A percentile compares a stretch with the other conserved stretches of the same genome.
Conservation (phyloP, 2,329 filamentous ascomycete genomes). For the Thermothelomyces thermophilus region DNA sequence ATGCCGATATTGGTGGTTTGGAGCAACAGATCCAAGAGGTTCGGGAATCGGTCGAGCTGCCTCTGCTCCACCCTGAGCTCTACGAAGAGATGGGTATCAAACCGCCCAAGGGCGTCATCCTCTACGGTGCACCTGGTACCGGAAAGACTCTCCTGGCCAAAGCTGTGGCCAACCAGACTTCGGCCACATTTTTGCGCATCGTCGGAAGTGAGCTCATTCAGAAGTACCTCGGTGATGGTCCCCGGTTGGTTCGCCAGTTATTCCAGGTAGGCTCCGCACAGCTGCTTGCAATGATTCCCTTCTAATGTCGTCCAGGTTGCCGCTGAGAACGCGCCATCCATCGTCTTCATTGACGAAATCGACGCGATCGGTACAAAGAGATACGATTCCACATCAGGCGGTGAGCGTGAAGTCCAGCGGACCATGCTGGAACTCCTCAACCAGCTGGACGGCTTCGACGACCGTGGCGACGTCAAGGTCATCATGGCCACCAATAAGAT, state of each 20-base stretch:
- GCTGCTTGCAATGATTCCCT: neutral
- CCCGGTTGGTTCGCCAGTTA: slow-evolving; percentile 87
- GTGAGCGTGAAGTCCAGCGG: slow-evolving; percentile 93
- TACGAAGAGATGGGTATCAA: slow-evolving; percentile 99
- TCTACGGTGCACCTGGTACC: slow-evolving; percentile 94
- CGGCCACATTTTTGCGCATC: slow-evolving; percentile 93
- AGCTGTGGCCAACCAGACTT: slow-evolving; percentile 98
- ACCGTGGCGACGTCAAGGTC: slow-evolving; percentile 97
- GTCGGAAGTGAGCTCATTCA: slow-evolving; percentile 97
- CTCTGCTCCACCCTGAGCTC: slow-evolving; percentile 87
- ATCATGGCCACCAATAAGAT: slow-evolving; percentile 99
- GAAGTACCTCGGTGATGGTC: slow-evolving; percentile 96
- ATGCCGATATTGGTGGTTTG: slow-evolving; percentile 95
- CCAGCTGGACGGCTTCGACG: slow-evolving; percentile 97
- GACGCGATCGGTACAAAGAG: slow-evolving; percentile 98
- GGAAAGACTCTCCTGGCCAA: slow-evolving; percentile 95
- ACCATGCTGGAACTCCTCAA: slow-evolving; percentile 98
- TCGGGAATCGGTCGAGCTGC: slow-evolving; percentile 91
- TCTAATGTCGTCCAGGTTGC: slow-evolving; percentile 57
- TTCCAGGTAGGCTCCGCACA: slow-evolving; percentile 57
- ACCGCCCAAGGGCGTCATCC: slow-evolving; percentile 97
- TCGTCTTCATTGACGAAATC: slow-evolving; percentile 99
- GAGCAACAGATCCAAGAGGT: slow-evolving; percentile 97
- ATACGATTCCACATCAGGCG: slow-evolving; percentile 94
- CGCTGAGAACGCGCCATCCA: slow-evolving; percentile 90